phyloP scores from a whole-genome alignment of 345 rosid genomes.

The Cardamine chenopodiifolia region DNA sequence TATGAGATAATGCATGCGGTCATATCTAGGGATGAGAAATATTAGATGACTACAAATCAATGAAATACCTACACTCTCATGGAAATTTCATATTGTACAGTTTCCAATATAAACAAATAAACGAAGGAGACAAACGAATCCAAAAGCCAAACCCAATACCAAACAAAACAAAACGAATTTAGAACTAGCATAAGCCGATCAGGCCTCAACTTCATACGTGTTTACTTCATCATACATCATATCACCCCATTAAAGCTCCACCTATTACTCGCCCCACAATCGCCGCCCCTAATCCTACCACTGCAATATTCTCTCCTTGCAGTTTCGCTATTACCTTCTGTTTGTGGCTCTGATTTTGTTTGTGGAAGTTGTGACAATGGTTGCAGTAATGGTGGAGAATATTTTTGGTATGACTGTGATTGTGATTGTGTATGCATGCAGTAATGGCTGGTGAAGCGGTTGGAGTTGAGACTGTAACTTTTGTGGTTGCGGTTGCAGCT shows the following conservation, averaged over 20 bases:
- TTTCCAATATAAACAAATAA: not conserved
- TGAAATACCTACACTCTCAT: not conserved
- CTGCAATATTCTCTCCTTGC: constrained; percentile 46
- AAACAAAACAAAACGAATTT: not conserved
- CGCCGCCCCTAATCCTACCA: constrained; percentile 59
- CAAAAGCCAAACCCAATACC: not conserved
- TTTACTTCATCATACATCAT: constrained; percentile 53
- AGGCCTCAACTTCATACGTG: constrained; percentile 8
- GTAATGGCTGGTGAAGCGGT: not conserved
- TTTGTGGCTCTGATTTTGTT: not conserved
- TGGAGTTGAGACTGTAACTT: not conserved
- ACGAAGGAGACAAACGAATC: not conserved
- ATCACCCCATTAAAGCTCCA: constrained; percentile 60
- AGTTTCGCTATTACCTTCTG: not conserved
- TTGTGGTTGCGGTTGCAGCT: not conserved
- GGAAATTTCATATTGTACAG: not conserved
- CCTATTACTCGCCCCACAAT: constrained; percentile 61
- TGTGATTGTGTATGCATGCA: not conserved
- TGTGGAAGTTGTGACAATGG: not conserved
- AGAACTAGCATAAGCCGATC: not conserved
- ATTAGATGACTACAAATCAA: not conserved
- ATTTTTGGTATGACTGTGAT: not conserved
- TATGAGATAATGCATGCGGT: not conserved
- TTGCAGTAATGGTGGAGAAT: not conserved
- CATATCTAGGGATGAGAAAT: not conserved